phyloP scores from a whole-genome alignment of 1,139 yeast genomes.

The Debaryomyces udenii region DNA sequence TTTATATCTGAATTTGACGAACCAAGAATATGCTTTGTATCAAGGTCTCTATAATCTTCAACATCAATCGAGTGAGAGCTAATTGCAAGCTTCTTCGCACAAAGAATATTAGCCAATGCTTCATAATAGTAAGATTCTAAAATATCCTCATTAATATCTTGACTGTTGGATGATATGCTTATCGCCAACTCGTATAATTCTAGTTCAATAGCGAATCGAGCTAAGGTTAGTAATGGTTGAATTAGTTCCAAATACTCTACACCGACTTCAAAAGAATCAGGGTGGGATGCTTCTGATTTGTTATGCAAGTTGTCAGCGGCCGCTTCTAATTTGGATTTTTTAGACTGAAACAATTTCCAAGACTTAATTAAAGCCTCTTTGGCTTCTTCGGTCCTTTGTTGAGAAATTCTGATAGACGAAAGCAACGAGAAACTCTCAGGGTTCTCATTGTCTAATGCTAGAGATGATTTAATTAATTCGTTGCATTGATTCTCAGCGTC shows the following conservation, averaged over 20 bases:
- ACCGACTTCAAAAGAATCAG: conserved; percentile 41
- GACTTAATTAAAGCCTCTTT: conserved; percentile 65
- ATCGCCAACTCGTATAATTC: conserved; percentile 69
- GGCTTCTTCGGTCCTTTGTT: conserved; percentile 77
- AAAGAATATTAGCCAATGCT: conserved; percentile 71
- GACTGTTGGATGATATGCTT: conserved; percentile 60
- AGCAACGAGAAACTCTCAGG: conserved; percentile 84
- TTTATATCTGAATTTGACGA: conserved; percentile 32
- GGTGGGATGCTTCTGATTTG: conserved; percentile 24
- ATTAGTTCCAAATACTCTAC: conserved; percentile 63
- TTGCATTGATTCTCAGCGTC: conserved; percentile 87
- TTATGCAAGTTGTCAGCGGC: conserved; percentile 30
- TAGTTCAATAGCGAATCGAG: conserved; percentile 77
- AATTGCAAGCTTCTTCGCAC: conserved; percentile 44
- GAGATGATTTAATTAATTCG: conserved; percentile 64
- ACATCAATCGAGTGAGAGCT: conserved; percentile 25
- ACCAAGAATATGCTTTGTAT: conserved; percentile 35
- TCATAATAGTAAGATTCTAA: conserved; percentile 81
- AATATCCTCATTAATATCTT: conserved; percentile 81
- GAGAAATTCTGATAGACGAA: conserved; percentile 90
- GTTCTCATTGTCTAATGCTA: conserved; percentile 59
- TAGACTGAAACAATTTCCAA: conserved; percentile 67
- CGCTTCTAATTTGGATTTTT: conserved; percentile 54
- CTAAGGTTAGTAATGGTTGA: conserved; percentile 69
- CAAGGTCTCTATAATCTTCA: conserved; percentile 54